A percentile compares a stretch with the other conserved stretches of the same genome.
Conservation (phyloP, 495 filamentous ascomycete genomes). For the Neurospora sp. region DNA sequence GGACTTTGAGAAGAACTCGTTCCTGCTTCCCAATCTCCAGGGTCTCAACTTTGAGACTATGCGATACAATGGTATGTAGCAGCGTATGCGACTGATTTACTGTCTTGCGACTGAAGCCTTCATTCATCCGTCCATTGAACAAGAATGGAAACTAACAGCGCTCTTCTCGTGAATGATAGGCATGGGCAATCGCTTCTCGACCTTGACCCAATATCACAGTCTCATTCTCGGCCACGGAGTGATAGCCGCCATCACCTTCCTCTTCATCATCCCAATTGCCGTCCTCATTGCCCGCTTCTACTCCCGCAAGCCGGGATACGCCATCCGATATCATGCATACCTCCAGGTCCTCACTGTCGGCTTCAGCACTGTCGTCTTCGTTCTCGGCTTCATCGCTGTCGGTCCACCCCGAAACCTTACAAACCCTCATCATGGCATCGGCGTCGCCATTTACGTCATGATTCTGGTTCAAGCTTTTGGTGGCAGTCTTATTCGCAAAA, state of each 20-base stretch:
- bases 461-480: constrained; percentile 72
- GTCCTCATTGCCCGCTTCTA: constrained; percentile 69
- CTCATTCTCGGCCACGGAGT: constrained; percentile 79
- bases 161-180: constrained; percentile 38
- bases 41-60: constrained; percentile 90
- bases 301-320: constrained; percentile 47
- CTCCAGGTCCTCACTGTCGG: constrained; percentile 71
- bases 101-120: background rate
- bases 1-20: constrained; percentile 74
- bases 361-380: constrained; percentile 61
- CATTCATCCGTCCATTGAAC: background rate
- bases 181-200: constrained; percentile 83
- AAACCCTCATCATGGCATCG: constrained; percentile 94
- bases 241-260: constrained; percentile 78
- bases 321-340: constrained; percentile 75
- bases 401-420: constrained; percentile 66
- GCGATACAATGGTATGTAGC: constrained; percentile 75
- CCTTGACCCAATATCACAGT: constrained; percentile 62
- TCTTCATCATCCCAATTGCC: constrained; percentile 70
- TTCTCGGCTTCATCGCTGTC: constrained; percentile 71
- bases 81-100: background rate
- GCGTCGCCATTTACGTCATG: constrained; percentile 77
- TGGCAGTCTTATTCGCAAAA: constrained; percentile 61
- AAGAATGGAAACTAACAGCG: constrained; percentile 1
- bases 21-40: constrained; percentile 76